Conservation (phyloP, 2,329 filamentous ascomycete species). For the Blumeria graminis region DNA sequence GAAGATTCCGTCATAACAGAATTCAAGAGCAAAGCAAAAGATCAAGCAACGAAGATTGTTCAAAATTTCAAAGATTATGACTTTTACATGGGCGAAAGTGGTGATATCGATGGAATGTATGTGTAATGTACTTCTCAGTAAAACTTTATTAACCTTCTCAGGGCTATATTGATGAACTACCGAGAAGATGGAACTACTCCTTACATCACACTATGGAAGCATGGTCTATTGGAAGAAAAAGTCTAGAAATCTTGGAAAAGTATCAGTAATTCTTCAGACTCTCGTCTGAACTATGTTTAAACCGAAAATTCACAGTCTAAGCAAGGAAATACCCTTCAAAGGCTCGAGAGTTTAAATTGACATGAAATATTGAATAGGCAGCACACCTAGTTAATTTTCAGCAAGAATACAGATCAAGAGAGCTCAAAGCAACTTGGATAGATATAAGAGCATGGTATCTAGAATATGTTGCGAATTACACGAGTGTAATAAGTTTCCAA, state of each 20-base stretch:
- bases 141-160: slow-evolving; percentile 3
- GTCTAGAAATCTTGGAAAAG: slow-evolving; percentile 33
- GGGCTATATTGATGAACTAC: slow-evolving; percentile 78
- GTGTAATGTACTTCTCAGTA: slow-evolving; percentile 16
- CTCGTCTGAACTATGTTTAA: too few species aligned
- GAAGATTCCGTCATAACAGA: slow-evolving; percentile 41
- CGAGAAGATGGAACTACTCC: slow-evolving; percentile 87
- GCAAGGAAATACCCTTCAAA: too few species aligned
- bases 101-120: slow-evolving; percentile 86
- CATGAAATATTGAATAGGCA: too few species aligned
- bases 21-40: slow-evolving; percentile 55
- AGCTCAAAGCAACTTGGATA: too few species aligned
- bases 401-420: too few species aligned
- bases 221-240: slow-evolving; percentile 75
- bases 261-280: not conserved
- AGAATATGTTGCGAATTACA: too few species aligned
- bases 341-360: too few species aligned
- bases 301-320: too few species aligned
- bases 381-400: too few species aligned
- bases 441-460: too few species aligned
- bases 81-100: slow-evolving; percentile 76
- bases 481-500: too few species aligned
- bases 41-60: slow-evolving; percentile 56
- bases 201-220: slow-evolving; percentile 82
- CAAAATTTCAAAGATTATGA: slow-evolving; percentile 89